Evolutionary conservation across 169 alveolate genomes (phyloP).

Genomic region (Fabrea salina): DNA sequence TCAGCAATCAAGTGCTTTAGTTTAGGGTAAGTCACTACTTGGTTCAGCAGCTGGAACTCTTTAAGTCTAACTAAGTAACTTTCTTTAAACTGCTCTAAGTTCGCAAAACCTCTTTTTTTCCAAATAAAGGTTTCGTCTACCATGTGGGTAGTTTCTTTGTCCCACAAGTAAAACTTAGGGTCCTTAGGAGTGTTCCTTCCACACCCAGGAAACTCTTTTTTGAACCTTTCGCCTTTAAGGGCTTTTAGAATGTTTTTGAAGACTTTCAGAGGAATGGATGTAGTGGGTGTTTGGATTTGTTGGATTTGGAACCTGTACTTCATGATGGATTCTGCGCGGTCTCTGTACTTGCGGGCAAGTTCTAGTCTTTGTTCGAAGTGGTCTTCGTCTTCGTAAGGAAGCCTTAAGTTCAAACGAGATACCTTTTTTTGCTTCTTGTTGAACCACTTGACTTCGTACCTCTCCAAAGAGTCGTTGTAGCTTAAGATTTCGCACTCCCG

Average conservation of each 20-base stretch:
- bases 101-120: slow-evolving; percentile 12
- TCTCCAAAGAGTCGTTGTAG: neutral
- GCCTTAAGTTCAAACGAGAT: slow-evolving; percentile 14
- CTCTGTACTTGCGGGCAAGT: slow-evolving; percentile 14
- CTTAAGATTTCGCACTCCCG: neutral
- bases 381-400: neutral
- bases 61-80: neutral
- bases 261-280: neutral
- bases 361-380: neutral
- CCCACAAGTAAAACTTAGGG: neutral
- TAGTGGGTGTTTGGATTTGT: neutral
- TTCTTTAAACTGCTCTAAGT: neutral
- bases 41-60: neutral
- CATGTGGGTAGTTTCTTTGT: slow-evolving; percentile 5
- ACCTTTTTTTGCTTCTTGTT: neutral
- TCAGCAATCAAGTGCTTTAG: neutral
- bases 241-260: neutral
- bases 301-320: neutral
- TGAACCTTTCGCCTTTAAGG: neutral
- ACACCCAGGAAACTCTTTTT: neutral
- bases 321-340: slow-evolving; percentile 1
- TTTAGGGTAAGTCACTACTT: neutral
- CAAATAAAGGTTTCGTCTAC: neutral
- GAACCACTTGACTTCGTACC: neutral
- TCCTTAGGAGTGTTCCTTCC: neutral